These are phyloP conservation scores for Ziziphus jujuba DNA, from an alignment of 306 rosid species.

Conservation along the genomic window DNA sequence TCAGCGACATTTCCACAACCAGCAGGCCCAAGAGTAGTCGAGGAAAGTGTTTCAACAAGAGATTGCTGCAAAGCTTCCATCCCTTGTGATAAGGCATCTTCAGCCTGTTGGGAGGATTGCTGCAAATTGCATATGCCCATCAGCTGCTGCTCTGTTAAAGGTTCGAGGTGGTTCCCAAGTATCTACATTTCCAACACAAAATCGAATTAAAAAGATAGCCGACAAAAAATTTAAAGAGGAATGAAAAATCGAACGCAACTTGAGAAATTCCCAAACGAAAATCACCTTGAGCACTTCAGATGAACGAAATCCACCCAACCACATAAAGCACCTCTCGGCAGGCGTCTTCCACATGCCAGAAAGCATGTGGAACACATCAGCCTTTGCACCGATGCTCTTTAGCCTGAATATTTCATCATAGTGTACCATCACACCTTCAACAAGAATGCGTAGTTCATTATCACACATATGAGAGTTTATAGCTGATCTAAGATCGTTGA, in stretches of 20 bases:
- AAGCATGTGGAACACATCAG: slow-evolving; percentile 85
- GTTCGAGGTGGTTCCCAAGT: slow-evolving; percentile 77
- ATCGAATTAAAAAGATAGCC: not conserved
- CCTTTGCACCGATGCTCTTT: slow-evolving; percentile 71
- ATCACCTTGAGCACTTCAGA: slow-evolving; percentile 87
- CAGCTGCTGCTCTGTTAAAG: slow-evolving; percentile 68
- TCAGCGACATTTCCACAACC: slow-evolving; percentile 67
- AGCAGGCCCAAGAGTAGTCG: slow-evolving; percentile 42
- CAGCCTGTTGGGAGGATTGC: slow-evolving; percentile 84
- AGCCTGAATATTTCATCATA: slow-evolving; percentile 68
- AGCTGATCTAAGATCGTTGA: slow-evolving; percentile 60
- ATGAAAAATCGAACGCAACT: not conserved
- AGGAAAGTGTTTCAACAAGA: slow-evolving; percentile 73
- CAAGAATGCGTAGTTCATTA: slow-evolving; percentile 57
- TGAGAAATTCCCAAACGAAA: not conserved
- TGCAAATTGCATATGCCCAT: slow-evolving; percentile 79
- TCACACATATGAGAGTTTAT: slow-evolving; percentile 62
- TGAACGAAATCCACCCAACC: slow-evolving; percentile 87
- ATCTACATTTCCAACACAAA: slow-evolving; percentile 46
- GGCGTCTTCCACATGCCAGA: slow-evolving; percentile 93
- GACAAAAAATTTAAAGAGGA: too few species aligned
- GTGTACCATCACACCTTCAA: slow-evolving; percentile 69
- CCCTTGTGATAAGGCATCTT: slow-evolving; percentile 91
- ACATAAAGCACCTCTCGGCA: slow-evolving; percentile 86
- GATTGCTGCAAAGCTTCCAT: slow-evolving; percentile 90